Evolutionary conservation across 306 rosid species (phyloP), one percentile per base, ranked within the genome.

Genomic region (Fragaria vesca): DNA sequence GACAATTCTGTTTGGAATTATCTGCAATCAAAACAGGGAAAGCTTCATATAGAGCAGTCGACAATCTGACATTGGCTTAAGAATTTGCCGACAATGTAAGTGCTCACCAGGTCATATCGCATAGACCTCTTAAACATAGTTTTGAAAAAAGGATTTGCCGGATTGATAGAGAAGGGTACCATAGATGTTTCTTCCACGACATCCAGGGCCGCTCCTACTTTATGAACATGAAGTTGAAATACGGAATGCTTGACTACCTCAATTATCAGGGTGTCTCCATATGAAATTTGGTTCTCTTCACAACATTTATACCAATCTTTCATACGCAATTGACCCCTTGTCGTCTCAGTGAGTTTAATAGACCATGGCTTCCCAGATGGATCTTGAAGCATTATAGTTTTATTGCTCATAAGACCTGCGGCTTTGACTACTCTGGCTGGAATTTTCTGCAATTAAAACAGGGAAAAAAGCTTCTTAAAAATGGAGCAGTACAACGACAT

Each of bases 231-330:
- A 20, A 76, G 28, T 20, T 50, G 43, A 17, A 66, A 10, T 34
- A 65, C 32, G 48, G 34, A n/a, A 32, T 34, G 40, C 16, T 65
- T 13, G 2, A 76, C 62, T 46, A 46, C 21, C 79, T 76, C 73
- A 51, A 65, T 63, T 30, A 66, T 17, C 12, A 76, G 9, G 10
- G 48, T n/a, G 62, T 76, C 71, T 8, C 73, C 79, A 7, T 17
- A 16, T 18, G 47, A 28, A 50, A 65, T 65, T 12, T 51, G n/a
- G 71, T 65, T 76, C 11, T 11, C 65, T 11, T 47, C 18, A 24
- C 48, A 38, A 6, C 69, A 65, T 16, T 24, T 17, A 1, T 15
- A 8, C 62, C 28, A 71, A 17, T 30, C 63, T n/a, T n/a, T 5
- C 30, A 57, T 57, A 57, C 30, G 32, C 63, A 21, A 1, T 8